Base-by-base conservation (phyloP, 179 eudicot species). In the Beta lomatogona region DNA sequence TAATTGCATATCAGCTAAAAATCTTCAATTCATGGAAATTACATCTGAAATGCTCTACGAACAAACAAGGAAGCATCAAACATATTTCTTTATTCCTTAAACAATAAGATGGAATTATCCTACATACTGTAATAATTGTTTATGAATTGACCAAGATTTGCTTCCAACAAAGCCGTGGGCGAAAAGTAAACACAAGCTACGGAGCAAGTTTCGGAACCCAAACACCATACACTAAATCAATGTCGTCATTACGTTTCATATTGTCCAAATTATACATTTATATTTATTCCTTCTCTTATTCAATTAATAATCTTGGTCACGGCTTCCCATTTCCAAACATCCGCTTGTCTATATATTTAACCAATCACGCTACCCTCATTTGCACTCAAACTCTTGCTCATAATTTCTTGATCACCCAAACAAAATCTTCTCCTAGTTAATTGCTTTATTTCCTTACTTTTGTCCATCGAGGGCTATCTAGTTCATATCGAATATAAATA, bases 191-290 rank as follows among this genome's bases (percentile, higher is more conserved):
- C 22, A 31, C 44, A 73, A 73, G 41, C 41, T 36, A 36, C 41
- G 41, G 64, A 73, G 77, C 61, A 73, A 73, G 77, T 73, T 73
- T 73, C 75, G 75, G 19, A 71, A 71, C 75, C 75, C 58, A 71
- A 71, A 71, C 59, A 48, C 64, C 46, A 55, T 73, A 55, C 63
- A 54, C 64, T 5, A 73, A 54, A 73, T 36, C 76, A 53, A 73
- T 71, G 63, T 73, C 15, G 77, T 57, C 63, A 73, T 73, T 73
- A 54, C 77, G 61, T 55, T 73, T 54, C 64, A 73, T 15, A 25
- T 73, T 54, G 19, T 54, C 77, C 36, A 28, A 36, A 36, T 1
- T 36, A 36, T 36, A 36, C 41, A 36, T 36, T 36, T 36, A 72
- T 13, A 48, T 70, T 9, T 21, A 44, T 36, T 50, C 41, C 36